A percentile compares a stretch with the other conserved stretches of the same genome.
Conservation (phyloP, 192 early-diverging fungal species). For the Backusella mclennaniae region DNA sequence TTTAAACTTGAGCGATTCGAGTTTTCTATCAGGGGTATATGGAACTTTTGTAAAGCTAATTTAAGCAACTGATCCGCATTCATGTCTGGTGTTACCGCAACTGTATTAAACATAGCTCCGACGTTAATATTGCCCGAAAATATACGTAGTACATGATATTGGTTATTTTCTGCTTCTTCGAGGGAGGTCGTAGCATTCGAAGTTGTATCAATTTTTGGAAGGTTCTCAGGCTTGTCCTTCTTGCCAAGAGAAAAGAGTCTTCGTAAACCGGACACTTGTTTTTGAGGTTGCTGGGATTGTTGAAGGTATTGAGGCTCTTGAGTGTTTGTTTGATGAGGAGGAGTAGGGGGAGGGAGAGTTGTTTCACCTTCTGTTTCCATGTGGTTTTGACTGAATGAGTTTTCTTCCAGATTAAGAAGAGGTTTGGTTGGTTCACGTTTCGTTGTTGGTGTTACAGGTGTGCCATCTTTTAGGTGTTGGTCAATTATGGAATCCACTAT, state of each 20-base stretch:
- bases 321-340: background rate
- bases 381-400: background rate
- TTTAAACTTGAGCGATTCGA: constrained; percentile 23
- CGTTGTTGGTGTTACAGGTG: background rate
- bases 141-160: constrained; percentile 49
- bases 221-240: constrained; percentile 8
- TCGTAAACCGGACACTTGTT: constrained; percentile 11
- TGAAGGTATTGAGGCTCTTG: constrained; percentile 18
- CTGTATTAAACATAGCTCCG: constrained; percentile 52
- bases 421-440: constrained; percentile 4
- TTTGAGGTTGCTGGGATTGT: constrained; percentile 9
- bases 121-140: constrained; percentile 58
- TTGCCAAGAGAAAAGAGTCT: constrained; percentile 17
- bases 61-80: constrained; percentile 47
- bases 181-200: background rate
- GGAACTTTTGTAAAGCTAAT: constrained; percentile 52
- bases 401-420: background rate
- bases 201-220: background rate
- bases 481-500: background rate
- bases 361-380: background rate
- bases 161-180: constrained; percentile 22
- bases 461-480: background rate
- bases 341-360: background rate
- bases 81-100: constrained; percentile 43
- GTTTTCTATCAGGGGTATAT: constrained; percentile 45